Conservation (phyloP, 148 eudicot species). For the Rhododendron griersonianum region DNA sequence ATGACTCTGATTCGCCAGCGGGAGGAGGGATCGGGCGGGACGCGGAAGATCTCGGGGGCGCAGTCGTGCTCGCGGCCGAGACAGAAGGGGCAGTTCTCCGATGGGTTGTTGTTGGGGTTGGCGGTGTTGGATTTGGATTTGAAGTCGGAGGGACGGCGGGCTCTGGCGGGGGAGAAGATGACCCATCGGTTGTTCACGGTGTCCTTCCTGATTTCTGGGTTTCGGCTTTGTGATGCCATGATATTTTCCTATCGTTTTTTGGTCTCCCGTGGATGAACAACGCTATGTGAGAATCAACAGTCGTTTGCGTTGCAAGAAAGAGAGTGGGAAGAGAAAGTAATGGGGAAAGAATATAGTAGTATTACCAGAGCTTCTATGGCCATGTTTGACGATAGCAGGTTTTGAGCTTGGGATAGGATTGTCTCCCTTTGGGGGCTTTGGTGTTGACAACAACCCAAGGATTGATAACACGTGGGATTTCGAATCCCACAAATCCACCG, state of each 20-base stretch:
- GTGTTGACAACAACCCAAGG: too few relatives aligned
- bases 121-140: conserved; percentile 69
- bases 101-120: conserved; percentile 22
- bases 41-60: conserved; percentile 93
- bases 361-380: too few relatives aligned
- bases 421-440: too few relatives aligned
- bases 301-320: too few relatives aligned
- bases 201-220: conserved; percentile 53
- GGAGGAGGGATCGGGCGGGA: conserved; percentile 37
- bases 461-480: too few relatives aligned
- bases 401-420: too few relatives aligned
- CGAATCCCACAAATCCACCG: too few relatives aligned
- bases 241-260: background rate
- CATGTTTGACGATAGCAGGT: too few relatives aligned
- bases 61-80: conserved; percentile 78
- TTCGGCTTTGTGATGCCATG: background rate
- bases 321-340: too few relatives aligned
- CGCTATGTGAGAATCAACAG: too few relatives aligned
- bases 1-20: conserved; percentile 72
- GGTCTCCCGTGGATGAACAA: background rate
- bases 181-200: conserved; percentile 67
- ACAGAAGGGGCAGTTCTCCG: conserved; percentile 71
- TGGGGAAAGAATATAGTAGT: too few relatives aligned
- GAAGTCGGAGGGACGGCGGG: conserved; percentile 87
- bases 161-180: conserved; percentile 78